Evolutionary conservation across 495 filamentous ascomycete genomes (phyloP).

Genomic region (Xylaria flabelliformis): DNA sequence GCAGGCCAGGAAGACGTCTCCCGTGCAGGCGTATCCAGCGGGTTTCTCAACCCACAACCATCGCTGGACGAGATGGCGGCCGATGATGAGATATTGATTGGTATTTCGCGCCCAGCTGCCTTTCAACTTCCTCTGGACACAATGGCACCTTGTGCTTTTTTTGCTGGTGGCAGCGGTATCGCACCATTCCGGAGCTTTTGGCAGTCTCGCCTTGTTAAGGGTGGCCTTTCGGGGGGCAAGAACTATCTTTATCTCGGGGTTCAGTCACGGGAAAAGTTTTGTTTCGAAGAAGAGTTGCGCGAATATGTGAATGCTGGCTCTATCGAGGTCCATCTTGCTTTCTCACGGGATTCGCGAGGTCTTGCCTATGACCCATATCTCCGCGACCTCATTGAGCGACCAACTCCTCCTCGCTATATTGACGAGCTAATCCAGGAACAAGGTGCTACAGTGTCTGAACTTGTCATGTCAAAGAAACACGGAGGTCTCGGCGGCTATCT

Average conservation of each 20-base stretch:
- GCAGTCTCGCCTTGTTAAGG: slow-evolving; percentile 48
- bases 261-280: slow-evolving; percentile 57
- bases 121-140: slow-evolving; percentile 56
- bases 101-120: slow-evolving; percentile 55
- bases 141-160: slow-evolving; percentile 56
- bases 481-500: slow-evolving; percentile 58
- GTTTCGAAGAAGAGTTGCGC: slow-evolving; percentile 57
- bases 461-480: slow-evolving; percentile 60
- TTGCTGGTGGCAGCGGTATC: slow-evolving; percentile 59
- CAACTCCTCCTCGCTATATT: slow-evolving; percentile 58
- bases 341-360: slow-evolving; percentile 55
- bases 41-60: slow-evolving; percentile 55
- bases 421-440: slow-evolving; percentile 57
- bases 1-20: slow-evolving; percentile 39
- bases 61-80: slow-evolving; percentile 39
- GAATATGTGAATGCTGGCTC: slow-evolving; percentile 54
- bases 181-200: slow-evolving; percentile 60
- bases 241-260: slow-evolving; percentile 59
- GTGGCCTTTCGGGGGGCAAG: slow-evolving; percentile 44
- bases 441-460: slow-evolving; percentile 53
- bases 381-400: slow-evolving; percentile 51
- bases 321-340: slow-evolving; percentile 57
- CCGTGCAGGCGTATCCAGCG: slow-evolving; percentile 55
- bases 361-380: slow-evolving; percentile 50
- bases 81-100: slow-evolving; percentile 52